Conservation (phyloP, 306 rosid genomes). For the Styphnolobium japonicum region DNA sequence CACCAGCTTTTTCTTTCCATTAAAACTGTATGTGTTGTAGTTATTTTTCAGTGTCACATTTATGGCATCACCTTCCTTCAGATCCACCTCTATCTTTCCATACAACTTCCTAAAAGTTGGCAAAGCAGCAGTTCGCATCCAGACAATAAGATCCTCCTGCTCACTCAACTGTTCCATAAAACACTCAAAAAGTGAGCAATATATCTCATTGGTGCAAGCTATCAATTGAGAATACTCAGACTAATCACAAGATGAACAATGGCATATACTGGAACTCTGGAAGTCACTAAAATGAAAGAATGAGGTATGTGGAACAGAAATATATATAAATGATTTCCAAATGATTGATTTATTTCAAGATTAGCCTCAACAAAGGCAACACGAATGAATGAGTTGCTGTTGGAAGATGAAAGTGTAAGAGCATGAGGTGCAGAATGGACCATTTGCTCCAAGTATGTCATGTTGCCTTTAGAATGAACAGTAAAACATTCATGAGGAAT, state of each 20-base stretch:
- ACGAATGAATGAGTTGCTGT: background rate
- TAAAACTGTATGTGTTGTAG: constrained; percentile 73
- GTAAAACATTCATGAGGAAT: background rate
- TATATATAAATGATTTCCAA: background rate
- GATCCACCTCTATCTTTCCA: constrained; percentile 70
- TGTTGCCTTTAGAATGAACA: background rate
- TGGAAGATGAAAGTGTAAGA: background rate
- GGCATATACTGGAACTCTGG: background rate
- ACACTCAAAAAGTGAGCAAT: constrained; percentile 25
- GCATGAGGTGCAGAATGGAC: background rate
- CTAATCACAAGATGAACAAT: background rate
- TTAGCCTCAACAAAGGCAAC: background rate
- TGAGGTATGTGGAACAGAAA: background rate
- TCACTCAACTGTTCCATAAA: constrained; percentile 59
- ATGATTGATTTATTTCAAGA: background rate
- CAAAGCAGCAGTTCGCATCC: constrained; percentile 87
- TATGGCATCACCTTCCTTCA: constrained; percentile 39
- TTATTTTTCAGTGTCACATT: constrained; percentile 44
- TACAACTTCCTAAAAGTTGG: constrained; percentile 80
- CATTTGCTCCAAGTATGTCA: too few species aligned
- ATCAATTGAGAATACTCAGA: background rate
- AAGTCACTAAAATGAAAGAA: background rate
- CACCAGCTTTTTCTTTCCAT: constrained; percentile 76
- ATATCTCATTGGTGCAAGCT: constrained; percentile 15
- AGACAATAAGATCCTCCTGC: constrained; percentile 79